Base-by-base conservation (phyloP, 2,329 filamentous ascomycete species). In the Penicillium sp. region DNA sequence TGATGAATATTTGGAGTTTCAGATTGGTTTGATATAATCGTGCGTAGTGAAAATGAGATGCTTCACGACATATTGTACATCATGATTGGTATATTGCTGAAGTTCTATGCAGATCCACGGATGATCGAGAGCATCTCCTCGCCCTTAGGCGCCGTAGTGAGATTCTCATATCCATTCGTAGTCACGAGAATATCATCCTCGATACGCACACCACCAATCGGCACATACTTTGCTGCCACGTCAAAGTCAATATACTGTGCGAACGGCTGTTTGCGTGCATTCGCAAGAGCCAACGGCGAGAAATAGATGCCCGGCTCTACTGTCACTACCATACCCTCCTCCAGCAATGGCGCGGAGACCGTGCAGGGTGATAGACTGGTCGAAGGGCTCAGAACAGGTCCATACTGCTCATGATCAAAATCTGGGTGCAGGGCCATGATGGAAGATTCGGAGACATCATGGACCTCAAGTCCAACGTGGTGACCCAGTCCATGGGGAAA, bases 91-190 rank as follows among this genome's bases (percentile, higher is more conserved):
- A 34, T 34, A 7, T 34, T 32, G 37, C 34, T 39, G 15, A 45
- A 32, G 43, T 20, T 24, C 47, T 50, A 55, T 33, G 43, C 2
- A 51, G 54, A 60, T 13, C 33, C 52, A 15, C 68, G 67, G 54
- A 76, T 74, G 39, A 75, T 68, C 41, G 71, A 66, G 40, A 76
- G 58, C 66, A 74, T 74, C 45, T 77, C 79, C 3, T 86, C 78
- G 49, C 88, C 85, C 69, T 91, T 91, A 4, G 84, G 80, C 3
- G 85, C 86, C 10, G 83, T 84, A 1, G 89, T 92, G 59, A 92
- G 68, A 68, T 92, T 92, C 65, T 89, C 83, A 55, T 82, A 84
- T 5, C 89, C 88, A 18, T 78, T 77, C 43, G 82, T 78, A 0
- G 88, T 91, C 54, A 92, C 85, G 21, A 91, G 74, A 24, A 92